Evolutionary conservation across 2,329 filamentous ascomycete genomes (phyloP).

Genomic region (Fusarium sp.): DNA sequence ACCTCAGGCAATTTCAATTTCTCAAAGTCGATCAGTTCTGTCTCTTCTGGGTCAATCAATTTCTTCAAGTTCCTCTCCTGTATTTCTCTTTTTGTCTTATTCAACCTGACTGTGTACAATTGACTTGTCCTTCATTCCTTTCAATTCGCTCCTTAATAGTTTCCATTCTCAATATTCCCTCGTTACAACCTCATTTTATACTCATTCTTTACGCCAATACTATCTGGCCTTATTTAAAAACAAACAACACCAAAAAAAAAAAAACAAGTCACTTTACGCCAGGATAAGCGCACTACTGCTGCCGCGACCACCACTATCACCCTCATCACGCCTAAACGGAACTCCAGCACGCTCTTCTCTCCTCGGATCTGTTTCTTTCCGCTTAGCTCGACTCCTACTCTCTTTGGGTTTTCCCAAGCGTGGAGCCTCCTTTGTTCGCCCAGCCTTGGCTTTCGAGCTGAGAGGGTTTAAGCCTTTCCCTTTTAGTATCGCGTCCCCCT

Average conservation of each 20-base stretch:
- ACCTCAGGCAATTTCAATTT: slow-evolving; percentile 39
- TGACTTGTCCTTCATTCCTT: slow-evolving; percentile 41
- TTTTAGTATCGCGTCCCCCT: slow-evolving; percentile 26
- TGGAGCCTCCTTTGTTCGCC: slow-evolving; percentile 39
- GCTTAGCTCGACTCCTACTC: slow-evolving; percentile 25
- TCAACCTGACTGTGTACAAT: slow-evolving; percentile 22
- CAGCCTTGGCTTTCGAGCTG: slow-evolving; percentile 41
- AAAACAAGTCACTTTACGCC: slow-evolving; percentile 21
- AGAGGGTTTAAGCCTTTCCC: slow-evolving; percentile 23
- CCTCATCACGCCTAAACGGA: slow-evolving; percentile 19
- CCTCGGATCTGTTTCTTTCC: slow-evolving; percentile 33
- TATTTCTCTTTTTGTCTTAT: slow-evolving; percentile 13
- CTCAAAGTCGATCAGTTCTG: slow-evolving; percentile 36
- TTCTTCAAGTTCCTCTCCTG: slow-evolving; percentile 30
- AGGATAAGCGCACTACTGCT: slow-evolving; percentile 16
- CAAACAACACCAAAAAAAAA: background rate
- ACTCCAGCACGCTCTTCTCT: background rate
- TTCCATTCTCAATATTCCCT: slow-evolving; percentile 12
- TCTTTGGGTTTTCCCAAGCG: slow-evolving; percentile 26
- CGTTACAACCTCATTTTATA: slow-evolving; percentile 11
- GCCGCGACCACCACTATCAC: slow-evolving; percentile 21
- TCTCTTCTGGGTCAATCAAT: slow-evolving; percentile 31
- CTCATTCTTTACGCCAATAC: background rate
- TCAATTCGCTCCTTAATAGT: slow-evolving; percentile 26
- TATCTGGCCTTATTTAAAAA: background rate